Base-by-base conservation (phyloP, 495 filamentous ascomycete genomes). In the Jackrogersella multiformis region DNA sequence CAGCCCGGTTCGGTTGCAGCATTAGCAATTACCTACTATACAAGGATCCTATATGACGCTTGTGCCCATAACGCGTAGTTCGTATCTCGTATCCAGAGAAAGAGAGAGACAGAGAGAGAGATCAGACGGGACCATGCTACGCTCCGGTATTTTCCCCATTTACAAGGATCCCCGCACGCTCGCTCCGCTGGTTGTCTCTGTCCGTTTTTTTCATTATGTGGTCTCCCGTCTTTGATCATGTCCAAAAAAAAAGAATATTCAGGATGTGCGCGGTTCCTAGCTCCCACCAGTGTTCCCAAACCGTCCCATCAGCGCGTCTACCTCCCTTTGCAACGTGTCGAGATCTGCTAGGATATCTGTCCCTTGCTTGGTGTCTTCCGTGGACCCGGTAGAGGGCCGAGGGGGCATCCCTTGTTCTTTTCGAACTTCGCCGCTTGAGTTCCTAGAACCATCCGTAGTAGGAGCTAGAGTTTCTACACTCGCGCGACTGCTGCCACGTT, bases 291-390 rank as follows among this genome's bases (percentile, higher is more conserved):
- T 3, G 18, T 66, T 70, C 26, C 80, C 82, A 63, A 84, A 87
- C 59, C 83, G 83, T 1, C 85, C 87, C 64, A 88, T 82, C 32
- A 91, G 73, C 46, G 86, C 87, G 76, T 92, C 89, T 44, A 92
- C 90, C 72, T 92, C 90, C 74, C 82, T 85, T 74, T 89, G 89
- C 59, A 92, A 74, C 45, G 86, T 84, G 5, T 85, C 80, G 34
- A 92, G 77, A 76, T 91, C 88, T 1, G 88, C 89, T 59, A 92
- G 64, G 38, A 91, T 87, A 71, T 89, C 86, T 28, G 59, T 28
- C 0, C 73, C 73, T 55, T 66, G 62, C n/a, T 59, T 61, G n/a
- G 9, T 38, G 18, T 57, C 60, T 5, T 3, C 32, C 21, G 39
- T 48, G 32, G 34, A 13, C 20, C 15, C 34, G 13, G 32, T 8